Percentiles rank a stretch among this genome's conserved stretches.
These are phyloP conservation scores for Xylariales sp. DNA, from an alignment of 2,329 filamentous ascomycete species.

Conservation along the genomic window DNA sequence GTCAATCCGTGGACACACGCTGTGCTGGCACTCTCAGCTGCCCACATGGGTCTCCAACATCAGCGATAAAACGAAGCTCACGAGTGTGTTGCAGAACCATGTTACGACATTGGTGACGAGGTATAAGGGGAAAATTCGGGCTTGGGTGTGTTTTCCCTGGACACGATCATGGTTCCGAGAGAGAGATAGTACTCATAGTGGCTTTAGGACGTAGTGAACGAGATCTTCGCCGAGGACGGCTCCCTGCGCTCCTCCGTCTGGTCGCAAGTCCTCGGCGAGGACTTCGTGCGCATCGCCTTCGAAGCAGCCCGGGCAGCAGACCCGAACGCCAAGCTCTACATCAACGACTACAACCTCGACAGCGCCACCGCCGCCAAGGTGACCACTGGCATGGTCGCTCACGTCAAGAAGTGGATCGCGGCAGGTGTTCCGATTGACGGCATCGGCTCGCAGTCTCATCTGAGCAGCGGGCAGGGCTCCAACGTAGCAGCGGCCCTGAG, in stretches of 20 bases:
- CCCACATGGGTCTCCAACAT: constrained; percentile 52
- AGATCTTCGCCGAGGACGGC: constrained; percentile 60
- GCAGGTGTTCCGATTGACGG: constrained; percentile 59
- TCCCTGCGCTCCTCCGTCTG: constrained; percentile 58
- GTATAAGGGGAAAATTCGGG: constrained; percentile 57
- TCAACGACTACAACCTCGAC: constrained; percentile 72
- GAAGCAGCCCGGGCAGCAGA: constrained; percentile 62
- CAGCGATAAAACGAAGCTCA: constrained; percentile 36
- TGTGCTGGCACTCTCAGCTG: constrained; percentile 60
- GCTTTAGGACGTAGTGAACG: constrained; percentile 55
- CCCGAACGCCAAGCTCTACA: constrained; percentile 65
- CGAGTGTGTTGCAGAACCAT: constrained; percentile 54
- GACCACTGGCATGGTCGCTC: constrained; percentile 42
- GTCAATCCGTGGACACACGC: constrained; percentile 60
- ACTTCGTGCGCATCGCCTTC: constrained; percentile 67
- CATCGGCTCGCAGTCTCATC: constrained; percentile 49
- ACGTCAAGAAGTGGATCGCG: constrained; percentile 60
- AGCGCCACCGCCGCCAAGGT: constrained; percentile 53
- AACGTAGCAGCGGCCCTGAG: constrained; percentile 38
- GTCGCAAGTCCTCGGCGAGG: constrained; percentile 63
- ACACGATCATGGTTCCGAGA: neutral
- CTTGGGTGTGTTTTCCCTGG: constrained; percentile 20
- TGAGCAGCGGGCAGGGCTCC: constrained; percentile 35
- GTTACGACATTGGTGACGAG: constrained; percentile 51
- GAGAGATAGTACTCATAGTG: constrained; percentile 10